Evolutionary conservation across 2,329 filamentous ascomycete species (phyloP).

Genomic region (Scorias spongiosa): DNA sequence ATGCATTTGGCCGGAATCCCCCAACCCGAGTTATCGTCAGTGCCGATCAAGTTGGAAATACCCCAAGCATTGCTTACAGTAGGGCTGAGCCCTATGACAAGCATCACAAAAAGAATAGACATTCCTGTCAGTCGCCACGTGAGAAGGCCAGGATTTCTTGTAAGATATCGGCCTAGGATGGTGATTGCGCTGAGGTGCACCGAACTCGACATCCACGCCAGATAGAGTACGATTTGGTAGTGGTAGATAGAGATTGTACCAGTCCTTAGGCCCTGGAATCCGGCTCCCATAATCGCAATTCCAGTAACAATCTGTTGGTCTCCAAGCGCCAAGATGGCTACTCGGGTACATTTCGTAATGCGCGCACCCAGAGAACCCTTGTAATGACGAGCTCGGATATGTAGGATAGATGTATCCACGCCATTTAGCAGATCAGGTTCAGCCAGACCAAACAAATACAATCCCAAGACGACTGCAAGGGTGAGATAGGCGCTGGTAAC

Average conservation of each 20-base stretch:
- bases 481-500: conserved; percentile 10
- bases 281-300: conserved; percentile 13
- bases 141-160: conserved; percentile 3
- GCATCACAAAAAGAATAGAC: conserved; percentile 9
- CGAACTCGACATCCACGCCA: conserved; percentile 17
- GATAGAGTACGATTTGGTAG: conserved; percentile 14
- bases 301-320: conserved; percentile 19
- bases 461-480: conserved; percentile 5
- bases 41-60: conserved; percentile 1
- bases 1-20: conserved; percentile 3
- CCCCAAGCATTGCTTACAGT: conserved; percentile 10
- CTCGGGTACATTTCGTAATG: neutral
- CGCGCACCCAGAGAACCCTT: too few species aligned
- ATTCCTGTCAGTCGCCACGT: conserved; percentile 12
- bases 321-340: conserved; percentile 9
- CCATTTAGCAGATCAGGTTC: conserved; percentile 7
- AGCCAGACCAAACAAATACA: conserved; percentile 7
- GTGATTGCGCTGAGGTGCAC: conserved; percentile 14
- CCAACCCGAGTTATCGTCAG: conserved; percentile 1
- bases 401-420: conserved; percentile 6
- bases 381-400: conserved; percentile 1
- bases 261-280: conserved; percentile 6
- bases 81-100: conserved; percentile 11
- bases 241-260: conserved; percentile 3
- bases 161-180: conserved; percentile 8